Evolutionary conservation across 1,284 basidiomycete species (phyloP), one percentile per base, ranked within the genome.

Genomic region (Irpex rosettiformis): DNA sequence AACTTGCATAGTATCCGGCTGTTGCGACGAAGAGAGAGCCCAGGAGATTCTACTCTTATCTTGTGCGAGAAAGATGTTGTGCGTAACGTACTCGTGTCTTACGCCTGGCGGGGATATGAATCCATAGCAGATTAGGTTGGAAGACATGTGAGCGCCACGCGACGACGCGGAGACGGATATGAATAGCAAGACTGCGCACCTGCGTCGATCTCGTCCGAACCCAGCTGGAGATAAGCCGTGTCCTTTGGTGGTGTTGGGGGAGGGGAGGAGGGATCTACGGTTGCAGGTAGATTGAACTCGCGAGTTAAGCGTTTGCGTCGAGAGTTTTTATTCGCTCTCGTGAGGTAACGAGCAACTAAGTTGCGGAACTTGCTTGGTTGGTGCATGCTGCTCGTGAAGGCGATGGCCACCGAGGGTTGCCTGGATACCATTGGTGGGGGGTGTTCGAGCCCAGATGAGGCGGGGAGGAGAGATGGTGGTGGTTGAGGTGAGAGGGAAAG

Each of bases 161-260:
- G 43, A 18, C 21, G 21, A 45, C 43, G 8, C 43, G 16, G 43
- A n/a, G 18, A 45, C 18, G 43, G 18, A n/a, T 45, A 57, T 47
- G 53, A 25, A 37, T 25, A 45, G 11, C 11, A 11, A n/a, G 13
- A 21, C 53, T 49, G 24, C 48, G 30, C 33, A 56, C 56, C 57
- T 18, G 37, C 54, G 37, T 61, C 45, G 27, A 10, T 10, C 16
- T 57, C 52, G 45, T 56, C 45, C 6, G 13, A n/a, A 13, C 24
- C 47, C 25, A 43, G 13, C 6, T n/a, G 16, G 28, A 4, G 40
- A 33, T 37, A 28, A 40, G 25, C 13, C 27, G 28, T 29, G 43
- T 61, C 60, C 53, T 61, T 61, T 13, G 60, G 60, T 6, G 60
- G 60, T 7, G 54, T 54, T 21, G 57, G 60, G 5, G 54, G 57